Evolutionary conservation across 257 asterid species (phyloP).

Genomic region (Vinca minor): DNA sequence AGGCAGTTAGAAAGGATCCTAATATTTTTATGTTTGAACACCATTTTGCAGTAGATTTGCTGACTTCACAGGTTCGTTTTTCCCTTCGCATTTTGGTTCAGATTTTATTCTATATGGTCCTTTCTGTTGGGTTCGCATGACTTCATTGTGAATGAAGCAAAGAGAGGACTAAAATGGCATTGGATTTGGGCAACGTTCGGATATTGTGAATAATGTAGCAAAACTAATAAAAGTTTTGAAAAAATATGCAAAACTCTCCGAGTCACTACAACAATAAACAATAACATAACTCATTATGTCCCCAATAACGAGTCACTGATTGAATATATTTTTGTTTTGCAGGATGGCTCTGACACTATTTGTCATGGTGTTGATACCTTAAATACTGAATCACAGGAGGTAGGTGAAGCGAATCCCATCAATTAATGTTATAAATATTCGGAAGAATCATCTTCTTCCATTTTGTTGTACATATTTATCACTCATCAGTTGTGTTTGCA

Average conservation of each 20-base stretch:
- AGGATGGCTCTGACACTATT: slow-evolving; percentile 71
- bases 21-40: slow-evolving; percentile 80
- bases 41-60: slow-evolving; percentile 88
- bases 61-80: slow-evolving; percentile 67
- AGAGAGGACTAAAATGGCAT: neutral
- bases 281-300: no score
- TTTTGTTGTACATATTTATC: neutral
- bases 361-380: slow-evolving; percentile 89
- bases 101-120: neutral
- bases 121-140: neutral
- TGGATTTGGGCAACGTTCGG: neutral
- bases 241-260: no score
- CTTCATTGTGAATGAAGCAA: neutral
- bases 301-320: no score
- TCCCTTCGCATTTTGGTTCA: neutral
- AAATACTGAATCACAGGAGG: slow-evolving; percentile 77
- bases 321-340: slow-evolving; percentile 25
- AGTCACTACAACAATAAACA: no score
- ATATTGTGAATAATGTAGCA: neutral
- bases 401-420: slow-evolving; percentile 20
- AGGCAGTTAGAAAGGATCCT: slow-evolving; percentile 77
- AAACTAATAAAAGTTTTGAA: neutral
- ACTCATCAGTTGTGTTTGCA: slow-evolving; percentile 1
- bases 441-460: slow-evolving; percentile 3
- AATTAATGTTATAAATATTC: slow-evolving; percentile 2